Base-by-base conservation (phyloP, 1,284 basidiomycete genomes). In the Rhodotorula sp. region DNA sequence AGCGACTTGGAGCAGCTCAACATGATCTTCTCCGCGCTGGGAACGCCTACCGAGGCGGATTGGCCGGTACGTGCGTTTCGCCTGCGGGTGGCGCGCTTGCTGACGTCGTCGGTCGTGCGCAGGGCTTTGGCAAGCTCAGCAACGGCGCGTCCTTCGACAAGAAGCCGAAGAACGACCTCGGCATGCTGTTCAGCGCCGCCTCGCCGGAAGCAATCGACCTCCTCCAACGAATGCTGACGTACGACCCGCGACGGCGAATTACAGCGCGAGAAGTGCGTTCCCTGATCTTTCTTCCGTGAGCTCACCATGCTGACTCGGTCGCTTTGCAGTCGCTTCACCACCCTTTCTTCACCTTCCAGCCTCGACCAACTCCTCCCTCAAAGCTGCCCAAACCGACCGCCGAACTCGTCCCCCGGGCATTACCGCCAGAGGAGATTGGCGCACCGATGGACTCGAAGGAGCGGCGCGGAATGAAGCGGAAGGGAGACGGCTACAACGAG, bases 1-100 rank as follows among this genome's bases (percentile, higher is more conserved):
- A 91, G 87, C 62, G 96, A 99, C 79, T 90, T 97, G 84, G 94
- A 97, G 78, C 96, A 99, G 80, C 82, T 99, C 34, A 94, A 92
- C 77, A 93, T 90, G 39, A 97, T 89, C 69, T 98, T 96, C 79
- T 88, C 90, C 52, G 95, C 95, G 0, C 84, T 99, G 27, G 96
- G 96, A 0, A 94, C 94, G 8, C 96, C 96, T 0, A 91, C 91
- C 1, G 94, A 98, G 77, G 88, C 91, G 62, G 94, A 98, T 34
- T 99, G 96, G 96, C 95, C 95, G 1, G 91, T 94, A 80, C 67
- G 86, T 79, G 51, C 47, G 46, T 29, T 34, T 2, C 53, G 3
- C 11, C 27, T 2, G 22, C 0, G 2, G 8, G 17, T 4, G 52
- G 8, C 22, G 2, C 20, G 4, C 6, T 8, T 32, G 11, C 2